Evolutionary conservation across 2,329 filamentous ascomycete species (phyloP).

Genomic region (Cladosporium cucumerinum): DNA sequence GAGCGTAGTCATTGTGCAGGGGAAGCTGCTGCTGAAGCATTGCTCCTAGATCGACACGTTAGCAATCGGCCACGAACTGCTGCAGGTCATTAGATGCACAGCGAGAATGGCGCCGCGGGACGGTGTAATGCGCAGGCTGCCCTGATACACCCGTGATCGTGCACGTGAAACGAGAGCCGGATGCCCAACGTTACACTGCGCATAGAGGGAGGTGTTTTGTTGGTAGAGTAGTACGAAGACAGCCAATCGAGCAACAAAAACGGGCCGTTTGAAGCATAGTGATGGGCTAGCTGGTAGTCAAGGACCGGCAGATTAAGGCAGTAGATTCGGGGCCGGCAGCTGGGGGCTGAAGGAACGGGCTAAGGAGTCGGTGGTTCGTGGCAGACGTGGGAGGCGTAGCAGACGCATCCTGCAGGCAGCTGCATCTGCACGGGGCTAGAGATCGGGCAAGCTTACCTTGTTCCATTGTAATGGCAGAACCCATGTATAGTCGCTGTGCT

Average conservation of each 20-base stretch:
- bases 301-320: not conserved
- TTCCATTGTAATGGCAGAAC: slow-evolving; percentile 29
- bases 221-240: slow-evolving; percentile 12
- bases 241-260: not conserved
- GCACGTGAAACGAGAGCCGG: slow-evolving; percentile 22
- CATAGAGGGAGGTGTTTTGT: not conserved
- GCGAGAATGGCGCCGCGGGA: slow-evolving; percentile 13
- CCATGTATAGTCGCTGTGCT: slow-evolving; percentile 22
- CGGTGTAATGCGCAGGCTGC: slow-evolving; percentile 1
- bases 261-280: slow-evolving; percentile 14
- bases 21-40: slow-evolving; percentile 45
- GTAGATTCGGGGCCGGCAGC: not conserved
- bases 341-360: slow-evolving; percentile 10
- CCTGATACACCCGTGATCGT: slow-evolving; percentile 12
- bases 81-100: slow-evolving; percentile 16
- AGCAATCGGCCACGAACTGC: slow-evolving; percentile 35
- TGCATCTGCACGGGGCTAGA: slow-evolving; percentile 27
- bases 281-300: not conserved
- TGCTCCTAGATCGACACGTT: slow-evolving; percentile 40
- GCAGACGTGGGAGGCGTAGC: slow-evolving; percentile 18
- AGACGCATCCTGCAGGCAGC: slow-evolving; percentile 10
- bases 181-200: slow-evolving; percentile 29
- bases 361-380: slow-evolving; percentile 16
- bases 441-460: slow-evolving; percentile 30
- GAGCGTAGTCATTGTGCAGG: slow-evolving; percentile 41